Evolutionary conservation across 2,329 filamentous ascomycete species (phyloP).

Genomic region (Byssoonygena ceratinophila): DNA sequence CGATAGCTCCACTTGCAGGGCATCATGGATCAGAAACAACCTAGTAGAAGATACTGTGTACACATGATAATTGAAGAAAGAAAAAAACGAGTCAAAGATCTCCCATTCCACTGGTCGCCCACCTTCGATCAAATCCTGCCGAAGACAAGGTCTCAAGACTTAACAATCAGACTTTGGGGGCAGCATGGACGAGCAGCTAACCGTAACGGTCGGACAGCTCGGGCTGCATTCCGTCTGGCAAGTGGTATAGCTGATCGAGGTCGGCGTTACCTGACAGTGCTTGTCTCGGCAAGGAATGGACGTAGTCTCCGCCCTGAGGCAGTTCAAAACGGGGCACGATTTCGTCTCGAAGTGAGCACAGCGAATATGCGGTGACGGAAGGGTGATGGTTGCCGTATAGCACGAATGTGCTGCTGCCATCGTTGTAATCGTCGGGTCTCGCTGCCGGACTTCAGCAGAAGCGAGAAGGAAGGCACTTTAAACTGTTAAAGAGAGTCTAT

Average conservation of each 20-base stretch:
- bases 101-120: neutral
- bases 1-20: neutral
- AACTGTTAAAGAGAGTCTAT: neutral
- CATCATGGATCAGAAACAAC: neutral
- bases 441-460: neutral
- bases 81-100: neutral
- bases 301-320: constrained; percentile 12
- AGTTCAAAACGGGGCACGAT: constrained; percentile 5
- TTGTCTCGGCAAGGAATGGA: constrained; percentile 14
- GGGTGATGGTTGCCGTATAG: constrained; percentile 11
- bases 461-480: constrained; percentile 8
- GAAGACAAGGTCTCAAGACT: neutral
- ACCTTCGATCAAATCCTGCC: neutral
- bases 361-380: constrained; percentile 1
- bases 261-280: constrained; percentile 9
- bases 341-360: constrained; percentile 6
- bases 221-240: constrained; percentile 13
- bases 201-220: constrained; percentile 14
- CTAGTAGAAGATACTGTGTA: neutral
- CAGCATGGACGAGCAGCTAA: constrained; percentile 3
- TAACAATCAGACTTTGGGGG: neutral
- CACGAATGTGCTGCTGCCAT: constrained; percentile 1
- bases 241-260: constrained; percentile 9
- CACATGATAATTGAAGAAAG: neutral
- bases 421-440: neutral